phyloP scores from a whole-genome alignment of 2,329 filamentous ascomycete genomes.

The Exophiala calicioides region DNA sequence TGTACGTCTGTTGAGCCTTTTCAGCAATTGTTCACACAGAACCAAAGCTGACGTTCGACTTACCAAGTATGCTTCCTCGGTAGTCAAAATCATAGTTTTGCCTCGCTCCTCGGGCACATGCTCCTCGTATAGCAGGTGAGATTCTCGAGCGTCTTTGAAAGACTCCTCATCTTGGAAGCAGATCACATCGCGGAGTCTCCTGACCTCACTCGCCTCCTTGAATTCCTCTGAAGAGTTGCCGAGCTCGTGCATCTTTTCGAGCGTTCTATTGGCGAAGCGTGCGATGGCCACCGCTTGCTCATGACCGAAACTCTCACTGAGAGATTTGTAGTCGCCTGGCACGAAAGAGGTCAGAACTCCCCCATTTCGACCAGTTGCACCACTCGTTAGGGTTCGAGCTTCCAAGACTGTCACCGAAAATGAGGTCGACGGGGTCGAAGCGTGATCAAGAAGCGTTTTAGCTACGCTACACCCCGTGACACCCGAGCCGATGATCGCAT shows the following conservation, averaged over 20 bases:
- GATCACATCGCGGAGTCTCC: slow-evolving; percentile 7
- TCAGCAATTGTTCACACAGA: too few species aligned
- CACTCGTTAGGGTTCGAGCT: slow-evolving; percentile 37
- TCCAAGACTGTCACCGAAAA: slow-evolving; percentile 35
- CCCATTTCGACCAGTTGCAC: slow-evolving; percentile 41
- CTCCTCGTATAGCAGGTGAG: slow-evolving; percentile 13
- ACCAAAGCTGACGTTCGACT: too few species aligned
- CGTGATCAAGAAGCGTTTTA: slow-evolving; percentile 34
- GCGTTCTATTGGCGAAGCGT: slow-evolving; percentile 10
- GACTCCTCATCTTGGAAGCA: slow-evolving; percentile 14
- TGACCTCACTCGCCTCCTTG: slow-evolving; percentile 13
- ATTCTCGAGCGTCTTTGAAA: slow-evolving; percentile 7
- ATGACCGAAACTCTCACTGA: slow-evolving; percentile 10
- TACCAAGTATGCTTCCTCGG: slow-evolving; percentile 20
- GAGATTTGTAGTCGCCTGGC: slow-evolving; percentile 1
- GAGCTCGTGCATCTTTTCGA: slow-evolving; percentile 18
- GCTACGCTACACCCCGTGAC: slow-evolving; percentile 38
- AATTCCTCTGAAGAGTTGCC: slow-evolving; percentile 14
- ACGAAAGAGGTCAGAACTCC: slow-evolving; percentile 32
- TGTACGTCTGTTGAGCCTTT: slow-evolving; percentile 15
- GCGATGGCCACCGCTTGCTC: slow-evolving; percentile 17
- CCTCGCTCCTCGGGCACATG: slow-evolving; percentile 9
- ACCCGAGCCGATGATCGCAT: slow-evolving; percentile 39
- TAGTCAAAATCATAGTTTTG: slow-evolving; percentile 4
- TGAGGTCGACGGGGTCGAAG: not conserved